phyloP scores from a whole-genome alignment of 2,329 filamentous ascomycete genomes.

The Elsinoe arachidis region DNA sequence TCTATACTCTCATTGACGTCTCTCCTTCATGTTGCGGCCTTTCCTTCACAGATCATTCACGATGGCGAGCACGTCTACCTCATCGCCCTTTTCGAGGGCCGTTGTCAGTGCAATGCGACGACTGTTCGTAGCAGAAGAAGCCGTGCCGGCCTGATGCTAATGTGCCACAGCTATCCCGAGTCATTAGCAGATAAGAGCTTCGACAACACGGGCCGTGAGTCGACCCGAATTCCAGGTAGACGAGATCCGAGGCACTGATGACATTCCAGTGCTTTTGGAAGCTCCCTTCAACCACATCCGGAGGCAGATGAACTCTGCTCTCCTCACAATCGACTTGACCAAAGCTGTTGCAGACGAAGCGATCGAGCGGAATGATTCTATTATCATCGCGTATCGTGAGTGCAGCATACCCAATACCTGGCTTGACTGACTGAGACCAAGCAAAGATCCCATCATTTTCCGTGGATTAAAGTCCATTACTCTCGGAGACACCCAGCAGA shows the following conservation, averaged over 20 bases:
- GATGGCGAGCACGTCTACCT: conserved; percentile 34
- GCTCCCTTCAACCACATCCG: conserved; percentile 52
- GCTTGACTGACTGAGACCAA: conserved; percentile 23
- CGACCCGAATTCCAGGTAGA: too few relatives aligned
- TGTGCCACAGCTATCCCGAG: conserved; percentile 65
- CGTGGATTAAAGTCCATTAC: conserved; percentile 83
- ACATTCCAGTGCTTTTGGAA: conserved; percentile 54
- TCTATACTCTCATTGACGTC: neutral
- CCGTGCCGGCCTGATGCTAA: neutral
- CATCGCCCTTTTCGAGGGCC: conserved; percentile 54
- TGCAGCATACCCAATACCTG: conserved; percentile 12
- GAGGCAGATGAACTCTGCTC: conserved; percentile 55
- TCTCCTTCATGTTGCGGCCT: conserved; percentile 21
- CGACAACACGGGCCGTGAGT: conserved; percentile 80
- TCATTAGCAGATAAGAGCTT: conserved; percentile 80
- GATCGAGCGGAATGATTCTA: conserved; percentile 62
- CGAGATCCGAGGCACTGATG: conserved; percentile 4
- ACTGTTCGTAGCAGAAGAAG: conserved; percentile 48
- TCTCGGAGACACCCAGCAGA: conserved; percentile 75
- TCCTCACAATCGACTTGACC: conserved; percentile 87
- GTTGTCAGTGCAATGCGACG: conserved; percentile 73
- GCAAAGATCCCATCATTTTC: conserved; percentile 88
- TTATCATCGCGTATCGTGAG: conserved; percentile 84
- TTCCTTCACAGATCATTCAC: conserved; percentile 26
- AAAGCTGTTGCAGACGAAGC: conserved; percentile 84